These are phyloP conservation scores for Protostelium mycophagum DNA, from an alignment of 78 protist species.

Conservation along the genomic window DNA sequence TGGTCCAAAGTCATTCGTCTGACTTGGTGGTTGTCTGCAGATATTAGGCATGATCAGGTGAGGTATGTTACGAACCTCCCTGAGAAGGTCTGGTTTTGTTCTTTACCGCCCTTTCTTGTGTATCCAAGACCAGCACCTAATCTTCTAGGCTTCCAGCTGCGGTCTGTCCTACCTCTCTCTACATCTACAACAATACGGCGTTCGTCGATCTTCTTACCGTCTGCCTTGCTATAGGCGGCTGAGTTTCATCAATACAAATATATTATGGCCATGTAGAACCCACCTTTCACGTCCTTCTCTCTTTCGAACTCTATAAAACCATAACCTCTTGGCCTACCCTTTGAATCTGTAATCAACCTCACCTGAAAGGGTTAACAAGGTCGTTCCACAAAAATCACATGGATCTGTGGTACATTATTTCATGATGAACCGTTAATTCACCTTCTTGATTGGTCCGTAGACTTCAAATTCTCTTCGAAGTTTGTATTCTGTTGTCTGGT, in stretches of 20 bases:
- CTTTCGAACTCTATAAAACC: constrained; percentile 84
- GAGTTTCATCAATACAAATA: background rate
- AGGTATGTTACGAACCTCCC: constrained; percentile 24
- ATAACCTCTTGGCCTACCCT: constrained; percentile 81
- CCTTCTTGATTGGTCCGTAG: background rate
- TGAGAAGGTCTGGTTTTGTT: constrained; percentile 48
- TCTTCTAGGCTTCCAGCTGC: constrained; percentile 80
- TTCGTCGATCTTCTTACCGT: constrained; percentile 73
- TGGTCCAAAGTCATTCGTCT: background rate
- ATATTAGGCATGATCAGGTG: background rate
- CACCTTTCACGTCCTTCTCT: constrained; percentile 82
- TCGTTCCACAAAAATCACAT: background rate
- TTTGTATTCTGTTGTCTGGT: background rate
- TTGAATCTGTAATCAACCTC: constrained; percentile 27
- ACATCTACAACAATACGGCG: constrained; percentile 80
- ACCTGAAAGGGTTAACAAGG: constrained; percentile 9
- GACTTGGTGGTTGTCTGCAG: background rate
- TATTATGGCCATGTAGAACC: background rate
- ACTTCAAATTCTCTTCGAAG: background rate
- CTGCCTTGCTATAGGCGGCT: constrained; percentile 73
- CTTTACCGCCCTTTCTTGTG: constrained; percentile 60
- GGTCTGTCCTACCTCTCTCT: constrained; percentile 88
- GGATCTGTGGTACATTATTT: no score
- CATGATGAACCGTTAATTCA: no score
- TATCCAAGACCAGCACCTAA: constrained; percentile 79